Evolutionary conservation across 306 rosid genomes (phyloP).

Genomic region (Coriaria nepalensis): DNA sequence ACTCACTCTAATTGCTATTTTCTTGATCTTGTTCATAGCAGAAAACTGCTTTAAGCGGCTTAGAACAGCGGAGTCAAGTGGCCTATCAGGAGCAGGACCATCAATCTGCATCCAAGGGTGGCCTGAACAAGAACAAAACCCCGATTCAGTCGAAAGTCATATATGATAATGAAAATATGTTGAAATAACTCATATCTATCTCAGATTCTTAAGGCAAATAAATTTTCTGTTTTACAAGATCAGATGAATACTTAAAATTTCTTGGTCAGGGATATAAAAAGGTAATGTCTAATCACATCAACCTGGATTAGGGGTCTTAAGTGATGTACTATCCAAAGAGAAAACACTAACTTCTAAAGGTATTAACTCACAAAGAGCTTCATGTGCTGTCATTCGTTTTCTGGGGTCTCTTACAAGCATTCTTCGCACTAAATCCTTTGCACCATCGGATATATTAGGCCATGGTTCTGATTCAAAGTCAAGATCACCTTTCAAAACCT

Average conservation of each 20-base stretch:
- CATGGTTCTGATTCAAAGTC: slow-evolving; percentile 92
- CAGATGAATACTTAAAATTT: too few species aligned
- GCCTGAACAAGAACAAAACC: slow-evolving; percentile 38
- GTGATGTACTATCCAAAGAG: too few species aligned
- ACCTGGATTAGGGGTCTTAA: too few species aligned
- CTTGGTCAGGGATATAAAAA: too few species aligned
- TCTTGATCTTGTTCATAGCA: slow-evolving; percentile 79
- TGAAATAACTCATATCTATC: not conserved
- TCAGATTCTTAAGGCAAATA: not conserved
- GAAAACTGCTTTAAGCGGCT: slow-evolving; percentile 92
- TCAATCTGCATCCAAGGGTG: slow-evolving; percentile 86
- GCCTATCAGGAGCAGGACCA: slow-evolving; percentile 81
- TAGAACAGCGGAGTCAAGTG: slow-evolving; percentile 86
- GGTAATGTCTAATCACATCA: too few species aligned
- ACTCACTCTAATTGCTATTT: slow-evolving; percentile 86
- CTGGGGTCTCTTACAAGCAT: slow-evolving; percentile 87
- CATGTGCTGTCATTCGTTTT: slow-evolving; percentile 77
- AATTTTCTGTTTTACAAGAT: too few species aligned
- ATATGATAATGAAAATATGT: slow-evolving; percentile 9
- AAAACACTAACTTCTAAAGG: not conserved
- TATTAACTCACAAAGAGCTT: slow-evolving; percentile 80
- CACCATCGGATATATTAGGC: slow-evolving; percentile 81
- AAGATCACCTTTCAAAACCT: slow-evolving; percentile 85
- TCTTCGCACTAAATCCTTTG: slow-evolving; percentile 78
- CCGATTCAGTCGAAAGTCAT: slow-evolving; percentile 11